phyloP scores from a whole-genome alignment of 495 filamentous ascomycete species.

The Neurospora intermedia region DNA sequence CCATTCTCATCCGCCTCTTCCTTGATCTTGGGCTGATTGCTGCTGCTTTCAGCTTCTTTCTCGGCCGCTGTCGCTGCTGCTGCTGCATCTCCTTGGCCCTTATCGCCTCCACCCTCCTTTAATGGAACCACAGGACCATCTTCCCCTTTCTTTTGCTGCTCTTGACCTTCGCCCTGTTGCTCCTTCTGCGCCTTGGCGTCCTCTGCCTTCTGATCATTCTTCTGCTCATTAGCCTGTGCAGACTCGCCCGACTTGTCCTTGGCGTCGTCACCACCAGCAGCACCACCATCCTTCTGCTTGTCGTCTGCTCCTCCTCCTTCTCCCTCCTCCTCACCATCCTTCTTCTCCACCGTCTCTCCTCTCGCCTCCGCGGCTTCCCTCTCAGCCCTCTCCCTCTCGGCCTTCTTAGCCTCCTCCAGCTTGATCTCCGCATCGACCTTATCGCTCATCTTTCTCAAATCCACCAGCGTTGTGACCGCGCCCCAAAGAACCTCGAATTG shows the following conservation, averaged over 20 bases:
- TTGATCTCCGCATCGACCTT: constrained; percentile 78
- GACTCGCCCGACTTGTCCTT: background rate
- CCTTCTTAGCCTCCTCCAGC: constrained; percentile 54
- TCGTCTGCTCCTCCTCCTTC: background rate
- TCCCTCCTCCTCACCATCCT: background rate
- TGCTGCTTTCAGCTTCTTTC: background rate
- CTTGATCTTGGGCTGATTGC: constrained; percentile 9
- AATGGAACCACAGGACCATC: background rate
- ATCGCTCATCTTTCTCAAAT: constrained; percentile 72
- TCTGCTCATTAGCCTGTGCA: constrained; percentile 6
- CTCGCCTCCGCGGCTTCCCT: constrained; percentile 12
- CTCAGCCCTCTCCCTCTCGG: constrained; percentile 43
- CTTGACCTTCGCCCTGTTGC: background rate
- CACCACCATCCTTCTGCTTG: background rate
- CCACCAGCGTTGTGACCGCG: constrained; percentile 64
- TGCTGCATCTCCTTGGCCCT: background rate
- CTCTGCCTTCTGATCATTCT: constrained; percentile 3
- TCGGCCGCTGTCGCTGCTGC: background rate
- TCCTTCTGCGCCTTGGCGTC: background rate
- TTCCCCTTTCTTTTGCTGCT: background rate
- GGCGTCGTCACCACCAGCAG: background rate
- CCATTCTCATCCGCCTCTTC: constrained; percentile 4
- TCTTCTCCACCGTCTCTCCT: constrained; percentile 4
- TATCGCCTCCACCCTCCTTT: constrained; percentile 1
- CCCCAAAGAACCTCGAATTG: constrained; percentile 72